Base-by-base conservation (phyloP, 148 eudicot species). In the Chenopodium formosanum region DNA sequence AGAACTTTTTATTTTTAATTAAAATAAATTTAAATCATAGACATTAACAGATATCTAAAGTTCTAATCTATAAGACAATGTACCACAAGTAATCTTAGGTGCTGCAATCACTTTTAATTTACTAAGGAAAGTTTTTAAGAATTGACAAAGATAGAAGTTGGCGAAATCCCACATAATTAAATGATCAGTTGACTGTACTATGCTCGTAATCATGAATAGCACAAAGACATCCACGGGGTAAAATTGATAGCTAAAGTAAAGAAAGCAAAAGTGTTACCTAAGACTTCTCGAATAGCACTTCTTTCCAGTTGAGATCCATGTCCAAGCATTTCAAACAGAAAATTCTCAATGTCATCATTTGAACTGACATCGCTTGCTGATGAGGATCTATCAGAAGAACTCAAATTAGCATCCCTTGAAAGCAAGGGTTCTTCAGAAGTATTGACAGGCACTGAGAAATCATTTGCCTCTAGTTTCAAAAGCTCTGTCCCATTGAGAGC, bases 291-390 rank as follows among this genome's bases (percentile, higher is more conserved):
- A 65, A 88, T 86, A 53, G 78, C 74, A 78, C 76, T 84, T 74
- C 74, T 88, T 46, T 88, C 90, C 12, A 89, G 83, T 78, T 83
- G 89, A 83, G 81, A 89, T 46, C 89, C 87, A 34, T 31, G 70
- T 27, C 87, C 87, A 80, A 88, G 86, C 83, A 84, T 84, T 76
- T 86, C 82, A 79, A 83, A 84, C 31, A 89, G 82, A 86, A 87
- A 83, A 7, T 84, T 66, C 74, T 88, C 87, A 4, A 70, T 71
- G 62, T 84, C 84, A 19, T 82, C 67, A 40, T 80, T 70, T 68
- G 47, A 32, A 77, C 62, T 65, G 46, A 63, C 29, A 80, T 79
- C 77, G 60, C 72, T 85, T 65, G 7, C 76, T 13, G 31, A 48
- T 29, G 74, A 81, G 44, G 81, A 73, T 23, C 60, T 75, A 40